Evolutionary conservation across 257 asterid genomes (phyloP), one percentile per base, ranked within the genome.

Genomic region (Solanum boliviense): DNA sequence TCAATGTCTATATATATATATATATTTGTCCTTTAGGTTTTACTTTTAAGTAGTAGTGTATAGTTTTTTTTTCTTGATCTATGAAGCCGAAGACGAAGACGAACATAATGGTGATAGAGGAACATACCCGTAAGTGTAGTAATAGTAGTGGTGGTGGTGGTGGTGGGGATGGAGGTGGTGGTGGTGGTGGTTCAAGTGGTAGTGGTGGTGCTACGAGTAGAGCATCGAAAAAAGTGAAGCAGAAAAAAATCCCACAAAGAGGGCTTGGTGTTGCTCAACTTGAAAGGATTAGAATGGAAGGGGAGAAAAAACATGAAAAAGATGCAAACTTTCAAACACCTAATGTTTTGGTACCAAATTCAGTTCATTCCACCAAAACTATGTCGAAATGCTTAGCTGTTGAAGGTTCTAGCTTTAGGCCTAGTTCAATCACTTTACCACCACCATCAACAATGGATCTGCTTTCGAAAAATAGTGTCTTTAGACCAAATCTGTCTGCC

Each of bases 251-350:
- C 15, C 98, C 99, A 11, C 99, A 95, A 82, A 94, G 99, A 87
- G 99, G 99, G 10, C 91, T 95, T 82, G 98, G 99, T 86, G 99
- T 96, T 88, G 99, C 98, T 35, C 99, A 96, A 91, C 96, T 96
- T 71, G 99, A 96, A 79, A 96, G 91, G 89, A 94, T 96, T 90
- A 94, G 95, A 74, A 60, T 91, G 15, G 83, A 74, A 74, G 85
- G 62, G 35, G 99, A 95, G 85, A 96, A 95, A 86, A 95, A 95
- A 86, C 92, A 93, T 25, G 93, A 92, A 88, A 91, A 86, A 36
- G 98, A 93, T 36, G 91, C 91, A 67, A 88, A 87, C 84, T 87
- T 91, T 18, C 91, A 88, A 88, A 88, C 92, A 18, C 87, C 93
- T 29, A 88, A 81, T 84, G 87, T 91, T 86, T 86, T 92, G 76